Evolutionary conservation across 805 yeast genomes (phyloP), one percentile per base, ranked within the genome.

Genomic region (Candida anglica): DNA sequence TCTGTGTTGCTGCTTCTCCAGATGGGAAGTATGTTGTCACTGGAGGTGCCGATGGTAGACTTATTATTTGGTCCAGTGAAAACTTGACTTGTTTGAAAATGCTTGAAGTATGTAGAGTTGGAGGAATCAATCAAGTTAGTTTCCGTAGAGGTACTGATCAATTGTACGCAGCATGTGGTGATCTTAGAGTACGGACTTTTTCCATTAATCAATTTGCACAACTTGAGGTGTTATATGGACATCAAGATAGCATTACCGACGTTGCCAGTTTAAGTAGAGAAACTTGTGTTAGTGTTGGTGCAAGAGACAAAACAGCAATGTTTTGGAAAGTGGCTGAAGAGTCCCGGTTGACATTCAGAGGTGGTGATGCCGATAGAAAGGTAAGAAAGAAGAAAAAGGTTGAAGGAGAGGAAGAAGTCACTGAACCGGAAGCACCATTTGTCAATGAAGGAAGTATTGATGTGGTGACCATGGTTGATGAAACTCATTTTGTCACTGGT

Each of bases 271-370:
- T 93, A 40, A 75, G 77, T 7, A 79, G 80, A 57, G 98, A 93
- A 53, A 77, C 96, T 38, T 93, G 98, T 67, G 89, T 93, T 13
- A 86, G 95, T 17, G 98, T 91, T 20, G 98, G 98, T 13, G 73
- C 95, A 3, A 77, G 98, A 48, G 98, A 93, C 61, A 80, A 94
- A 50, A 86, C 96, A 4, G 96, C 91, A 7, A 83, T 94, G 81
- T 68, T 86, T 48, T 93, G 98, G 98, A 93, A 93, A 57, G 87
- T 93, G 44, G 78, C 95, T 17, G 98, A 93, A 50, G 98, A 93
- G 62, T 79, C 95, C 1, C 77, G 97, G 53, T 73, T 93, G 49
- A 88, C 96, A 0, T 91, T 91, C 58, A 75, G 96, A 53, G 96
- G 95, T 41, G 95, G 94, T 38, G 96, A 87, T 50, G 60, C 59